Evolutionary conservation across 352 stramenopile species (phyloP), one percentile per base, ranked within the genome.

Genomic region (Phytopythium ostracodes): DNA sequence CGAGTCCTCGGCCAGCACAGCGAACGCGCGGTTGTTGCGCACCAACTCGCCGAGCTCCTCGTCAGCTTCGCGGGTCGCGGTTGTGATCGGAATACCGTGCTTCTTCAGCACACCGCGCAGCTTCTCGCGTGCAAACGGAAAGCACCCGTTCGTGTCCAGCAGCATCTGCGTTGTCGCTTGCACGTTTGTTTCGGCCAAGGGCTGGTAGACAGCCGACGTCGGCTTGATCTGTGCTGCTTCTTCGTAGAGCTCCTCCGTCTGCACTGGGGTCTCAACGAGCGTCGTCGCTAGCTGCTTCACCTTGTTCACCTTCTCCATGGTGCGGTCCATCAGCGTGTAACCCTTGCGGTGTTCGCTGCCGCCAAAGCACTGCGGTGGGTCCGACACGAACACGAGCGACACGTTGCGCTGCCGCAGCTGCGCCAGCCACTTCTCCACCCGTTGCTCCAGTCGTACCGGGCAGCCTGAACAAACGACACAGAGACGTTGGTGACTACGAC

Each of bases 1-100:
- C 56, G 88, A 96, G 71, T 97, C 91, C 43, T 93, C 77, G 0
- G 71, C 83, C 11, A 96, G 67, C 11, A 92, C 82, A 0, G 86
- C 86, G 52, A 78, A 91, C 0, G 79, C 79, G 36, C 73, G 25
- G 8, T 73, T 76, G 24, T 59, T 57, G 12, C 85, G 70, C 27
- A 96, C 80, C 29, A 90, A 62, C 25, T 88, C 64, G 8, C 75
- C 86, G 10, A 96, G 73, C 40, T 81, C 79, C 71, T 91, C 81
- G 63, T 96, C 88, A 20, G 88, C 88, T 59, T 96, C 88, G 50
- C 75, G 75, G 50, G 35, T 72, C 0, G 85, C 81, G 1, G 81
- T 92, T 8, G 68, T 66, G 18, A 96, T 67, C 2, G 56, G 25
- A 38, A 82, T 73, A 0, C 71, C 72, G 54, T 86, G 78, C 29